These are phyloP conservation scores for Fusarium robinianum DNA, from an alignment of 2,329 filamentous ascomycete species.

Conservation along the genomic window DNA sequence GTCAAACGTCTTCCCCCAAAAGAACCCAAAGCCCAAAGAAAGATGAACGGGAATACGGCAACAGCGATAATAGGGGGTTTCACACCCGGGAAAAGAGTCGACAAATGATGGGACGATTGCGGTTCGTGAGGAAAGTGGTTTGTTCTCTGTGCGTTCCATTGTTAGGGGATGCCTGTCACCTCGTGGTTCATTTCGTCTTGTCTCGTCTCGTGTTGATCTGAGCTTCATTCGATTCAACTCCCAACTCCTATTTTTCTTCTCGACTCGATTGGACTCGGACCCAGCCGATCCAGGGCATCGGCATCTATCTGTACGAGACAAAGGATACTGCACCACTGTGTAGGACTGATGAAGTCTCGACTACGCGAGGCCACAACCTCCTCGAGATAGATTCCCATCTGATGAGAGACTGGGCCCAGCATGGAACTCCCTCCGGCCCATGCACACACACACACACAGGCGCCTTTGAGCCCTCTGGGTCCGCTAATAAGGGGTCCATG, in stretches of 20 bases:
- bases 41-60: neutral
- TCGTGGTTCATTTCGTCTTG: conserved; percentile 6
- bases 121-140: conserved; percentile 3
- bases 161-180: conserved; percentile 22
- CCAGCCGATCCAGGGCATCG: too few relatives aligned
- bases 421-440: conserved; percentile 16
- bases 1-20: too few relatives aligned
- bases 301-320: too few relatives aligned
- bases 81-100: conserved; percentile 4
- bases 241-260: too few relatives aligned
- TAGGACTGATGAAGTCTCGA: too few relatives aligned
- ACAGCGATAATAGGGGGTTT: too few relatives aligned
- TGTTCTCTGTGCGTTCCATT: conserved; percentile 20
- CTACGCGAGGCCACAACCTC: conserved; percentile 14
- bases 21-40: conserved; percentile 10
- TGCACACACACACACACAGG: conserved; percentile 2
- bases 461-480: conserved; percentile 7
- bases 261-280: conserved; percentile 8
- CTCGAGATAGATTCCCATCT: conserved; percentile 16
- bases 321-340: too few relatives aligned
- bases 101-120: conserved; percentile 14
- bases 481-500: conserved; percentile 13
- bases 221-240: too few relatives aligned
- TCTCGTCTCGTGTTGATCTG: conserved; percentile 10
- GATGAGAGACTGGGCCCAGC: conserved; percentile 9